Percentiles rank a stretch among this genome's conserved stretches.
phyloP scores from a whole-genome alignment of 129 eudicot species.

The Centella asiatica region DNA sequence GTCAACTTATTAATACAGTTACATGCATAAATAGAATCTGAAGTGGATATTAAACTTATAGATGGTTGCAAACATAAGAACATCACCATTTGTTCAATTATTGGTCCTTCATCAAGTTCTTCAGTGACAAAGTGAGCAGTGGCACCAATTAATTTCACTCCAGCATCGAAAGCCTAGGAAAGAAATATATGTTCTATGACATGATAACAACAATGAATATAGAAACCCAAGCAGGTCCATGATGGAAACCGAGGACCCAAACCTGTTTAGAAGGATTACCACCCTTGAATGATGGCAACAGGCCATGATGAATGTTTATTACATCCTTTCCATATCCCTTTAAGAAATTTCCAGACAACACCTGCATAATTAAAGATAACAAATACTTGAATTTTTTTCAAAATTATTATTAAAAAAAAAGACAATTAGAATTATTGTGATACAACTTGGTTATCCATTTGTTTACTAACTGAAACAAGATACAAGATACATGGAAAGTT shows the following conservation, averaged over 20 bases:
- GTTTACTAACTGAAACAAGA: too few species aligned
- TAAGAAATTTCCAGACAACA: constrained; percentile 65
- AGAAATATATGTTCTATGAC: not conserved
- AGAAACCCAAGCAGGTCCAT: not conserved
- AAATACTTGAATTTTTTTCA: too few species aligned
- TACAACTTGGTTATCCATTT: too few species aligned
- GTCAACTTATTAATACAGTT: too few species aligned
- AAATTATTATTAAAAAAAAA: too few species aligned
- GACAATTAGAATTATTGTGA: too few species aligned
- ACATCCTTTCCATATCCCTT: constrained; percentile 61
- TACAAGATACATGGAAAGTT: too few species aligned
- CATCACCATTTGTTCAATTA: constrained; percentile 89
- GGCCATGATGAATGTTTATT: constrained; percentile 94
- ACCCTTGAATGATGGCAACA: constrained; percentile 95
- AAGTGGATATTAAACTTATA: constrained; percentile 1
- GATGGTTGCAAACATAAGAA: constrained; percentile 11
- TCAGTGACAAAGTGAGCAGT: constrained; percentile 90
- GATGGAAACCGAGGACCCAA: constrained; percentile 4
- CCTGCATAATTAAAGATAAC: constrained; percentile 29
- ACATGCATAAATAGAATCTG: not conserved
- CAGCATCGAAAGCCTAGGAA: constrained; percentile 85
- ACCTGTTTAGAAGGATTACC: constrained; percentile 93
- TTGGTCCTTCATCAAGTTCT: constrained; percentile 91
- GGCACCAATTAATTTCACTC: constrained; percentile 96
- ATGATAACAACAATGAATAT: constrained; percentile 6